Evolutionary conservation across 257 asterid genomes (phyloP), one percentile per base, ranked within the genome.

Genomic region (Leptodermis oblonga): DNA sequence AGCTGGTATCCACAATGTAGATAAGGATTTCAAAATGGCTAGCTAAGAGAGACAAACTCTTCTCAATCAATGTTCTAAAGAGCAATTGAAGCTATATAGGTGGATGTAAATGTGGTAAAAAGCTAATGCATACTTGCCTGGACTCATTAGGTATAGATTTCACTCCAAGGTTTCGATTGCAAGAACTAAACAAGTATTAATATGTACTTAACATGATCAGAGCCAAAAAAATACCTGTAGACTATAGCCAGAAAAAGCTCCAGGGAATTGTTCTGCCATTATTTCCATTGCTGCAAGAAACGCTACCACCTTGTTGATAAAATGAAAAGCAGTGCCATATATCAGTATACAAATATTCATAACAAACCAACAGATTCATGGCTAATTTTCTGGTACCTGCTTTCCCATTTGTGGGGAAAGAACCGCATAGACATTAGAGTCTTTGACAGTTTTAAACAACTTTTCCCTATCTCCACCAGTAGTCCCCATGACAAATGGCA

Each of bases 401-500:
- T 93, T 93, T 70, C 99, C 99, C 99, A 93, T 93, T 84, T 93
- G 99, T n/a, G 99, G 99, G 45, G 99, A 93, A 83, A 93, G 90
- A 72, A 93, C 96, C 74, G 96, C 97, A 85, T 86, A 89, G 60
- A 74, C 76, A 53, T 84, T 86, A 7, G 99, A 86, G 69, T 85
- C 92, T 33, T 70, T 70, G n/a, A 88, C 96, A 49, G 96, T 88
- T 80, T 91, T 90, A 73, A 78, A 82, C 65, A 93, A 80, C 73
- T 68, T 86, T 62, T 93, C 95, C 84, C 99, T 90, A 74, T 93
- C 95, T 73, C 99, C 99, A 63, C 99, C 99, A 36, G 99, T 93
- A 69, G 99, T 93, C 72, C 99, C 97, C 85, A 93, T 80, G 20
- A 93, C 99, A 83, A 93, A 93, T 65, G 99, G 99, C 49, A 93